Evolutionary conservation across 305 asterid species (phyloP), one percentile per base, ranked within the genome.

Genomic region (Solanum aculeatissimum): DNA sequence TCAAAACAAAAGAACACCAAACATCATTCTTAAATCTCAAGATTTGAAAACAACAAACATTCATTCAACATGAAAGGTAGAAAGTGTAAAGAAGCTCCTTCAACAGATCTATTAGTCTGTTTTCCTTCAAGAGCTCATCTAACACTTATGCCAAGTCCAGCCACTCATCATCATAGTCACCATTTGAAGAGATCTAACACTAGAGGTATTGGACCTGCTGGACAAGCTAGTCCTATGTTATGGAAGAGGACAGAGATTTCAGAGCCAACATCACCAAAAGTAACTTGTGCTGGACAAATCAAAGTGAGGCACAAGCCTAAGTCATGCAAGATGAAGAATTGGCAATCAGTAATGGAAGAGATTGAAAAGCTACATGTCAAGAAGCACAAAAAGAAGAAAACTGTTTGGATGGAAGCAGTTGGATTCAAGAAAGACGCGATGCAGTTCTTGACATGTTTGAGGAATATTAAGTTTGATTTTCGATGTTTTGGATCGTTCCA

Each of bases 291-390:
- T 0, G 98, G 98, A 0, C 98, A 93, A 83, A 93, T 95, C 87
- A 95, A 94, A 78, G 94, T 94, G 3, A 77, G 89, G 82, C 77
- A 92, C 4, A 93, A 91, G 85, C 88, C 93, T 0, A 86, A 83
- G 25, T 70, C 95, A 0, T 93, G 97, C 93, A 91, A 77, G 91
- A 93, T 91, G 92, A 91, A 77, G 92, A 93, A 92, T 74, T 95
- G 98, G 98, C 94, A 93, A 62, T 94, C 98, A 1, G 98, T 95
- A 9, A 95, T 95, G 98, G 98, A 94, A 25, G 98, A 95, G 87
- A 93, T 95, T 63, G 98, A 95, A 85, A 87, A 91, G 88, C 65
- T 94, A 57, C 98, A 95, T 86, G 90, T 89, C 19, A 85, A 74
- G 65, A 92, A 91, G 15, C 82, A 77, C 32, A 83, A 89, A 83